Base-by-base conservation (phyloP, 2,329 filamentous ascomycete genomes). In the Aspergillus hiratsukae region DNA sequence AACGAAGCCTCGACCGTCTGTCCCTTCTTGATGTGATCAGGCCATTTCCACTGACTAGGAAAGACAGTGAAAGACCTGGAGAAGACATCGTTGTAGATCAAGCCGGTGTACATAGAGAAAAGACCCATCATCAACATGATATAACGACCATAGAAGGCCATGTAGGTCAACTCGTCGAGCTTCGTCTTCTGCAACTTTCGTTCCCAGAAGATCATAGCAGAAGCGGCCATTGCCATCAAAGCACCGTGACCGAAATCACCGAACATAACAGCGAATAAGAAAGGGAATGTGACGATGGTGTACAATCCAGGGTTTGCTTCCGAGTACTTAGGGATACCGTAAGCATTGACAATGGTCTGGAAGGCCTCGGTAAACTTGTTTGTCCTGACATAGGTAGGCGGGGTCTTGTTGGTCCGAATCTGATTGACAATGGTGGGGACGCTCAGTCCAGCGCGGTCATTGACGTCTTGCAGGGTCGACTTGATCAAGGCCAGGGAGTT, bases 191-290 rank as follows among this genome's bases (percentile, higher is more conserved):
- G 72, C 37, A 99, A 80, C 58, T 88, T 87, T 78, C 90, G 92
- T 77, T 99, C 94, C 82, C 87, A 97, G 78, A 96, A 90, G 66
- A 99, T 97, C 91, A 99, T 96, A 56, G 91, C 90, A 55, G 86
- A 69, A 14, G 94, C 90, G 56, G 91, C 89, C 55, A 85, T 72
- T 46, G 93, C 82, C 89, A 99, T 96, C 73, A 99, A 89, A 63
- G 87, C 75, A 63, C 93, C 94, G 70, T 99, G 94, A 52, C 94
- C 95, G 57, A 96, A 87, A 76, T 99, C 94, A 80, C 94, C 95
- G 72, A 99, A 99, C 94, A 99, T 99, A 84, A 99, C 94, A 51
- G 94, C 94, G 72, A 99, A 99, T 60, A 99, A 81, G 81, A 99
- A 99, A n/a, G 95, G 94, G 76, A 99, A 99, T 5, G 94, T 99